Evolutionary conservation across 352 stramenopile species (phyloP).

Genomic region (Globisporangium carolinianum): DNA sequence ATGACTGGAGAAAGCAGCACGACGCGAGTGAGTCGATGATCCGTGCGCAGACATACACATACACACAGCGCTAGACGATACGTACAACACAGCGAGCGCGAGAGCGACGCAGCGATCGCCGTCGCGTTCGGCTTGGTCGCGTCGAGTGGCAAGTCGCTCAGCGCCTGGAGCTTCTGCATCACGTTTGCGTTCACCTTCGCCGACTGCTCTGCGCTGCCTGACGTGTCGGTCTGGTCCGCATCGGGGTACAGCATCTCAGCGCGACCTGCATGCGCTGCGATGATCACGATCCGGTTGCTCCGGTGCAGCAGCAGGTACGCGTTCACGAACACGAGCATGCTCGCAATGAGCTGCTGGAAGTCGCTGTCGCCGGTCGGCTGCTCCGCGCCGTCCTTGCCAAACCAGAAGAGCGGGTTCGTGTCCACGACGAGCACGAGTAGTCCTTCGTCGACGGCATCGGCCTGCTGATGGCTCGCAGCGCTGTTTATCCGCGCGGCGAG

Average conservation of each 20-base stretch:
- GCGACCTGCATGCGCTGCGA: conserved; percentile 65
- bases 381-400: conserved; percentile 24
- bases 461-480: conserved; percentile 5
- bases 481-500: conserved; percentile 12
- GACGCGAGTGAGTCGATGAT: conserved; percentile 1
- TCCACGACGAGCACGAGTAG: conserved; percentile 77
- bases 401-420: conserved; percentile 75
- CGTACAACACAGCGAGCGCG: conserved; percentile 76
- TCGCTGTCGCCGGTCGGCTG: conserved; percentile 18
- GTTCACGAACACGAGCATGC: conserved; percentile 81
- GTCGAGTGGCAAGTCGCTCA: conserved; percentile 44
- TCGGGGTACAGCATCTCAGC: conserved; percentile 77
- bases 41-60: no score
- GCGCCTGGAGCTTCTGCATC: conserved; percentile 55
- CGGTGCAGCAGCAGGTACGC: conserved; percentile 81
- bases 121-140: conserved; percentile 49
- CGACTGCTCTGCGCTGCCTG: conserved; percentile 60
- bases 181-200: conserved; percentile 65
- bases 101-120: conserved; percentile 70
- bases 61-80: background rate
- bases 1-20: conserved; percentile 46
- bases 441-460: conserved; percentile 25
- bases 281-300: conserved; percentile 81
- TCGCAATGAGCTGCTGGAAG: conserved; percentile 69
- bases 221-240: conserved; percentile 53